Conservation (phyloP, 2,329 filamentous ascomycete genomes). For the Chaetomiaceae sp. region DNA sequence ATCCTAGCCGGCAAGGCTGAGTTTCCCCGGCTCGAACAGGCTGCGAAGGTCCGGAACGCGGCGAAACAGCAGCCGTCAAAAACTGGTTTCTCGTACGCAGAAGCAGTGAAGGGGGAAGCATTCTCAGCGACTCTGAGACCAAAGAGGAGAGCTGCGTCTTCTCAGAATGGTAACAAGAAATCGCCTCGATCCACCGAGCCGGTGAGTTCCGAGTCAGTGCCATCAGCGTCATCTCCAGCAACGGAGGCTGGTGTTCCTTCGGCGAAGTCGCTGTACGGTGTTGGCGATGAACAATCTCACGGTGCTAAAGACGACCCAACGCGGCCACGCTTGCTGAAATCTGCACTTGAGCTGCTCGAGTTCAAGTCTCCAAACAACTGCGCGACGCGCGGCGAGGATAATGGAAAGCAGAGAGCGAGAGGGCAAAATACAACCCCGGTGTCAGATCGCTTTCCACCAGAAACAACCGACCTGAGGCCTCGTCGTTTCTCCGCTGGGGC, state of each 20-base stretch:
- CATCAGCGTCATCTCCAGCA: too few relatives aligned
- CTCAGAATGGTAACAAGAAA: background rate
- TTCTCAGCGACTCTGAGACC: background rate
- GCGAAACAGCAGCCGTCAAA: background rate
- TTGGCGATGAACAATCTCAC: too few relatives aligned
- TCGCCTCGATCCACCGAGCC: background rate
- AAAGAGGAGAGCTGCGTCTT: background rate
- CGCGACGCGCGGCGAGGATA: background rate
- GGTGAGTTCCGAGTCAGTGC: background rate
- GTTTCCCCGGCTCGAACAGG: background rate
- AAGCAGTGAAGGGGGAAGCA: conserved; percentile 5
- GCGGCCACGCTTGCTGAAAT: too few relatives aligned
- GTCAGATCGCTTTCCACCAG: background rate
- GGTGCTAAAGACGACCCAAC: too few relatives aligned
- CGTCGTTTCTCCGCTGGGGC: background rate
- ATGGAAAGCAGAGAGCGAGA: background rate
- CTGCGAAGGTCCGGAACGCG: too few relatives aligned
- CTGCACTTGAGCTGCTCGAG: too few relatives aligned
- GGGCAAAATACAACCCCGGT: background rate
- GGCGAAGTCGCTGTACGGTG: too few relatives aligned
- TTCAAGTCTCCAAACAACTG: background rate
- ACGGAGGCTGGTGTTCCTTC: too few relatives aligned
- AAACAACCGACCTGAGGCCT: background rate
- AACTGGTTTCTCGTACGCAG: conserved; percentile 5
- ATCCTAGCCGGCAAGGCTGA: background rate